These are phyloP conservation scores for Amborella trichopoda DNA, from an alignment of 164 flowering plant species.

Conservation along the genomic window DNA sequence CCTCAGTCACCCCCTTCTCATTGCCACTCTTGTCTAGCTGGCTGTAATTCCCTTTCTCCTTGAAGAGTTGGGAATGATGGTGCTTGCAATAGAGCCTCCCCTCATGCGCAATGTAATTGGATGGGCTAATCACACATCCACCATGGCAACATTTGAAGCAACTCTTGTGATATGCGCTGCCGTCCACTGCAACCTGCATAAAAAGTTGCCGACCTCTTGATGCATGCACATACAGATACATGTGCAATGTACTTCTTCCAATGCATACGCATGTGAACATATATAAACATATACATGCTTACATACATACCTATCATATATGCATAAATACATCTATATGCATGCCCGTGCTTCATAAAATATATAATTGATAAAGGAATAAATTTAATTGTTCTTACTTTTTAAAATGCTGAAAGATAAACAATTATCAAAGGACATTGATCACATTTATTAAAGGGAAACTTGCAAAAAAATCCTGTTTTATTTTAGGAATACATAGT, in stretches of 20 bases:
- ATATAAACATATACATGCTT: too few relatives aligned
- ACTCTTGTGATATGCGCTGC: slow-evolving; percentile 67
- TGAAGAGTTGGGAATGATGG: slow-evolving; percentile 82
- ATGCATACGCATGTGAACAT: too few relatives aligned
- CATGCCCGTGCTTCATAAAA: neutral
- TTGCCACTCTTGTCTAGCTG: slow-evolving; percentile 51
- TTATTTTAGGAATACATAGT: too few relatives aligned
- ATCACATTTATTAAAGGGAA: too few relatives aligned
- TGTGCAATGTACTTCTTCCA: too few relatives aligned
- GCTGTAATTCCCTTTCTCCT: slow-evolving; percentile 86
- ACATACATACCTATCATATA: too few relatives aligned
- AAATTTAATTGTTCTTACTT: neutral
- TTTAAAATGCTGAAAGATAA: too few relatives aligned
- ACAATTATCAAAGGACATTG: too few relatives aligned
- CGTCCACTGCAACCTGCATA: slow-evolving; percentile 70
- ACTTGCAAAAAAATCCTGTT: too few relatives aligned
- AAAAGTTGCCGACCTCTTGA: too few relatives aligned
- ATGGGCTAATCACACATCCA: slow-evolving; percentile 86
- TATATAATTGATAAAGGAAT: neutral
- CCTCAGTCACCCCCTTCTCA: slow-evolving; percentile 12
- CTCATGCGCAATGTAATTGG: slow-evolving; percentile 89
- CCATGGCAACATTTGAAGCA: slow-evolving; percentile 94
- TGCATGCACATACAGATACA: too few relatives aligned
- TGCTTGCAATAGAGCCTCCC: slow-evolving; percentile 83
- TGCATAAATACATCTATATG: too few relatives aligned